A percentile compares a stretch with the other conserved stretches of the same genome.
phyloP scores from a whole-genome alignment of 768 basidiomycete genomes.

The Arthromyces matolae region DNA sequence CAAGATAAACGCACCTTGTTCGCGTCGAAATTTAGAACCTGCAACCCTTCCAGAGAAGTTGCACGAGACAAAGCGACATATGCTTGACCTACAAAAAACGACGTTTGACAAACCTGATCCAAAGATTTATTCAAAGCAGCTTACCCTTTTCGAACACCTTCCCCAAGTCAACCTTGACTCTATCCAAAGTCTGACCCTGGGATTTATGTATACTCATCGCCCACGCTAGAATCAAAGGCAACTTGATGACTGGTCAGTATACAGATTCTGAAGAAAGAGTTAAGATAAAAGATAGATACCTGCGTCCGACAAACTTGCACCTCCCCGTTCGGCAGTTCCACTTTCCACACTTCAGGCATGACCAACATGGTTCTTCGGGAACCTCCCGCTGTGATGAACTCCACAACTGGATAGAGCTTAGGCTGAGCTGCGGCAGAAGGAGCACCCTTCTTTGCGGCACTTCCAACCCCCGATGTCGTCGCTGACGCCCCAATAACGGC shows the following conservation, averaged over 20 bases:
- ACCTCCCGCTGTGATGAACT: conserved; percentile 65
- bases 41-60: conserved; percentile 79
- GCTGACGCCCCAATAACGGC: conserved; percentile 29
- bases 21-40: conserved; percentile 77
- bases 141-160: conserved; percentile 90
- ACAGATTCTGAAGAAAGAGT: neutral
- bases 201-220: conserved; percentile 99
- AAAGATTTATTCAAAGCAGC: conserved; percentile 9
- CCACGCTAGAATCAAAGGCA: conserved; percentile 90
- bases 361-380: conserved; percentile 53
- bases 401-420: conserved; percentile 65
- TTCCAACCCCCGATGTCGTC: conserved; percentile 16
- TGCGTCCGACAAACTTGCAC: conserved; percentile 76
- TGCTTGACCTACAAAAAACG: conserved; percentile 64
- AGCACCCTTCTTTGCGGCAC: conserved; percentile 24
- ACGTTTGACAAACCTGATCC: neutral
- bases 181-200: conserved; percentile 93
- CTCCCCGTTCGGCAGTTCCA: conserved; percentile 84
- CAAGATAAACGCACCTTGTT: conserved; percentile 49
- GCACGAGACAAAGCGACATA: conserved; percentile 90
- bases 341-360: conserved; percentile 75
- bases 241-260: conserved; percentile 34
- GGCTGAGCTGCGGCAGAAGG: conserved; percentile 11
- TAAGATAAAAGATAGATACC: conserved; percentile 42
- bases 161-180: conserved; percentile 91